Evolutionary conservation across 202 grass and related monocot genomes (phyloP).

Genomic region (Tripidium arundinaceum): DNA sequence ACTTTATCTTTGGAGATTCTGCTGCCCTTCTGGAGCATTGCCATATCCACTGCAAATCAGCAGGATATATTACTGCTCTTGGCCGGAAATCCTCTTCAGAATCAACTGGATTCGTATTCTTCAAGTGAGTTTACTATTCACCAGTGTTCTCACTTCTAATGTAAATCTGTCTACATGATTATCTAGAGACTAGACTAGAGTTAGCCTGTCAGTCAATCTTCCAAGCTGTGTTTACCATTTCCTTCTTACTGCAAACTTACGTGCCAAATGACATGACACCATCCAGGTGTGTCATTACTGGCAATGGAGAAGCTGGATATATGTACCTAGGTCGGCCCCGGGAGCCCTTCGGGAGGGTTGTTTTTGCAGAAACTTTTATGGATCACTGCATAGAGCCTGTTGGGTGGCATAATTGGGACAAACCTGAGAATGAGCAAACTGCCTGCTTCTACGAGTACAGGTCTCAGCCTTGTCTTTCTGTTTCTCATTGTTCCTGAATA

Average conservation of each 20-base stretch:
- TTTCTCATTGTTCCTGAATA: not conserved
- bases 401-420: slow-evolving; percentile 65
- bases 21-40: slow-evolving; percentile 85
- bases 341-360: slow-evolving; percentile 78
- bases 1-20: slow-evolving; percentile 90
- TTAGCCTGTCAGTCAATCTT: not conserved
- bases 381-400: slow-evolving; percentile 64
- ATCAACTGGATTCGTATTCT: slow-evolving; percentile 82
- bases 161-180: not conserved
- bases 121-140: slow-evolving; percentile 44
- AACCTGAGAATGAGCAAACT: slow-evolving; percentile 48
- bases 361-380: slow-evolving; percentile 87
- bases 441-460: slow-evolving; percentile 61
- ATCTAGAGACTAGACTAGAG: not conserved
- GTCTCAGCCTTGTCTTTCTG: slow-evolving; percentile 10
- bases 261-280: not conserved
- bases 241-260: not conserved
- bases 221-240: not conserved
- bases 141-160: not conserved
- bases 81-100: slow-evolving; percentile 77
- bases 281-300: slow-evolving; percentile 74
- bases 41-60: slow-evolving; percentile 81
- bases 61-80: slow-evolving; percentile 82
- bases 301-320: slow-evolving; percentile 65
- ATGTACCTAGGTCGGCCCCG: slow-evolving; percentile 74